These are phyloP conservation scores for Cymbopogon citratus DNA, from an alignment of 176 grass and related monocot species.

Conservation along the genomic window DNA sequence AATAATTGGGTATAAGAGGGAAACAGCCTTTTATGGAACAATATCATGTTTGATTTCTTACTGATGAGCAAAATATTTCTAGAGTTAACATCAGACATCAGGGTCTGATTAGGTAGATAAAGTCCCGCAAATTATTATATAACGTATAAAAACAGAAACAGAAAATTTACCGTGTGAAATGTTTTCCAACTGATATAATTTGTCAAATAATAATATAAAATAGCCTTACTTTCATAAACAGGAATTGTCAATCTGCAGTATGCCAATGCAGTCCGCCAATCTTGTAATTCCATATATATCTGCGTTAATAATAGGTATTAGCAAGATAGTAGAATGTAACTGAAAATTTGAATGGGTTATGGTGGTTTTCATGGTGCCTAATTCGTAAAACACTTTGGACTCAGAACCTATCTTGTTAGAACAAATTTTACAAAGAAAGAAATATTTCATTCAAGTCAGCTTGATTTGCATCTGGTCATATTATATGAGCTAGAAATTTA, in stretches of 20 bases:
- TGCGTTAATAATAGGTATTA: constrained; percentile 34
- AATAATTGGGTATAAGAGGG: neutral
- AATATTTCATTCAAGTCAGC: neutral
- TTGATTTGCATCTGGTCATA: neutral
- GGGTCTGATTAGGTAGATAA: neutral
- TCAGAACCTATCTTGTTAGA: neutral
- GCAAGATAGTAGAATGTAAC: neutral
- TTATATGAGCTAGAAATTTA: constrained; percentile 29
- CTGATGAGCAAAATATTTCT: neutral
- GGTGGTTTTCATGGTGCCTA: neutral
- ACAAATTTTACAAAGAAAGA: neutral
- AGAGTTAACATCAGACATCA: neutral
- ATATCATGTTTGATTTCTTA: constrained; percentile 7
- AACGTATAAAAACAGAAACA: neutral
- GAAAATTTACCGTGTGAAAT: neutral
- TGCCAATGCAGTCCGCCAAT: constrained; percentile 62
- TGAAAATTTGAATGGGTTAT: neutral
- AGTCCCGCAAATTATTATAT: neutral
- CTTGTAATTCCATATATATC: constrained; percentile 81
- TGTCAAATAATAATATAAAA: neutral
- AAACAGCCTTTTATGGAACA: neutral
- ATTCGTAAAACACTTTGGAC: neutral
- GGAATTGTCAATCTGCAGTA: constrained; percentile 88
- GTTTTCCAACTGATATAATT: constrained; percentile 3
- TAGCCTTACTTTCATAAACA: constrained; percentile 70